Evolutionary conservation across 805 yeast genomes (phyloP), one percentile per base, ranked within the genome.

Genomic region (Lipomyces oligophaga): DNA sequence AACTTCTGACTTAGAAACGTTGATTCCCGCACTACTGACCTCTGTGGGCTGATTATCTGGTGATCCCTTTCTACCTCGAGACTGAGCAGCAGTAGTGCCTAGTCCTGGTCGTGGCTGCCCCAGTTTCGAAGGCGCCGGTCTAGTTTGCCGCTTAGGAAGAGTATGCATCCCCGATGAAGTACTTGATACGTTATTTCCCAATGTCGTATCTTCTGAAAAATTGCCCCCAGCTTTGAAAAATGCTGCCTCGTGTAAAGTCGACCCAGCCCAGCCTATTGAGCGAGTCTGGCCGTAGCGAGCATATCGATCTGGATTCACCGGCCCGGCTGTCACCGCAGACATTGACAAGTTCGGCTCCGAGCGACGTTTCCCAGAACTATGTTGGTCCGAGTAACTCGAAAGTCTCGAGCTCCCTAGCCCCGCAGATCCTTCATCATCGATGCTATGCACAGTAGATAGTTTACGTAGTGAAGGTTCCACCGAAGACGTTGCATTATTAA

Each of bases 201-300:
- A 8, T 26, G 8, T 26, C 16, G 44, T 41, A 22, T 41, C 44
- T 11, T 26, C 44, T n/a, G 44, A 41, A 27, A 41, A 41, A 24
- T 41, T 41, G 13, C 44, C 25, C 4, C 30, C 20, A 4, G 35
- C 19, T 39, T 31, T 34, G 31, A 24, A 41, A 24, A 41, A 41
- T 3, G 16, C 38, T 11, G 32, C 19, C 26, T 41, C 44, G n/a
- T 33, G 16, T 10, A 6, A n/a, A n/a, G n/a, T n/a, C 38, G 13
- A 16, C n/a, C 30, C 30, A 8, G 30, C 30, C 30, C 11, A 13
- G 13, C 30, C 13, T 26, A 10, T 8, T 26, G 8, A 8, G 30
- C 30, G 30, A 8, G 30, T 26, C 11, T 26, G 11, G 30, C 13
- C 13, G 30, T 10, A 26, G 30, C 30, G 30, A 26, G 8, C 30